Percentiles rank a stretch among this genome's conserved stretches.
These are phyloP conservation scores for Russula earlei DNA, from an alignment of 768 basidiomycete species.

Conservation along the genomic window DNA sequence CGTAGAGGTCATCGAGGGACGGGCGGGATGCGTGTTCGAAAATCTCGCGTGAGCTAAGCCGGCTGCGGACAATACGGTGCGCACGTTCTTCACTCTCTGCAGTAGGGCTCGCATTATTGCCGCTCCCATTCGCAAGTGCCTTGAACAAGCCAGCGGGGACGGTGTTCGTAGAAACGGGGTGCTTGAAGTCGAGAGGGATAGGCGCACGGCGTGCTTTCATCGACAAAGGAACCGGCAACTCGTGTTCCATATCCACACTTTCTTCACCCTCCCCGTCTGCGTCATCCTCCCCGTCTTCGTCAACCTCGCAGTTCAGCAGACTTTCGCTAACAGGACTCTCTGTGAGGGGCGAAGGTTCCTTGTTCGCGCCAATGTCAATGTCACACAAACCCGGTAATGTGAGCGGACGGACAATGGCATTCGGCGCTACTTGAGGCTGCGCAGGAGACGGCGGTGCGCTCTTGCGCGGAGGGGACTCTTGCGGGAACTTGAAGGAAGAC, in stretches of 20 bases:
- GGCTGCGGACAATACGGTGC: constrained; percentile 62
- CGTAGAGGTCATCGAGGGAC: constrained; percentile 68
- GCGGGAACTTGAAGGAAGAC: constrained; percentile 71
- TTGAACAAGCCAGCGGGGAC: constrained; percentile 84
- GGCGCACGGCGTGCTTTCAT: constrained; percentile 54
- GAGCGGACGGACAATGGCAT: constrained; percentile 48
- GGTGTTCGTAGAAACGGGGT: constrained; percentile 55
- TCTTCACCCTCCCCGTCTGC: constrained; percentile 7
- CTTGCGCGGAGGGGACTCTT: constrained; percentile 43
- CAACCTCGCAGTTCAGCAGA: constrained; percentile 20
- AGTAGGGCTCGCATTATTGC: background rate
- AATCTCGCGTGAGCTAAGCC: constrained; percentile 64
- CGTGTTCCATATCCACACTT: constrained; percentile 19
- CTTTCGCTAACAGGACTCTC: constrained; percentile 3
- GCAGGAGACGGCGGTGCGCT: constrained; percentile 34
- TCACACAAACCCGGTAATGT: constrained; percentile 56
- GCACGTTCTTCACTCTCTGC: constrained; percentile 50
- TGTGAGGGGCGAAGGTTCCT: background rate
- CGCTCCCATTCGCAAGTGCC: constrained; percentile 42
- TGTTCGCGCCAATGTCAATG: constrained; percentile 20
- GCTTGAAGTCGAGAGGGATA: constrained; percentile 71
- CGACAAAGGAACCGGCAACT: constrained; percentile 28
- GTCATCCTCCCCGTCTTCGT: constrained; percentile 20
- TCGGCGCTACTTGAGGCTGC: constrained; percentile 25
- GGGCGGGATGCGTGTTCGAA: constrained; percentile 59